Conservation (phyloP, 1,284 basidiomycete species). For the Mycena sp. region DNA sequence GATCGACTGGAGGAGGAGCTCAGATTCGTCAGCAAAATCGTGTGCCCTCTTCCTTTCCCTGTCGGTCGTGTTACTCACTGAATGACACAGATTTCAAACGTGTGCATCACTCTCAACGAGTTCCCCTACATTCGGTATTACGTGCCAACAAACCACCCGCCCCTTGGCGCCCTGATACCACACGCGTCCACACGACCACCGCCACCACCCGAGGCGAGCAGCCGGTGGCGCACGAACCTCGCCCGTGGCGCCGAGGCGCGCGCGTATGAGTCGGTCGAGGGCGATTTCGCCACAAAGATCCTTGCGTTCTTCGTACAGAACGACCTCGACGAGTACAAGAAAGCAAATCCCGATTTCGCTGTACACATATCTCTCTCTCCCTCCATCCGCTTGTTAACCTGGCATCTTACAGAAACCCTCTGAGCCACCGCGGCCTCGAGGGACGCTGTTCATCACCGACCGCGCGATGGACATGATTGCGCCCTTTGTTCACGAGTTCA, state of each 20-base stretch:
- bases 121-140: conserved; percentile 97
- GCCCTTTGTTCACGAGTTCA: conserved; percentile 97
- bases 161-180: conserved; percentile 87
- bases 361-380: conserved; percentile 50
- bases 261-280: conserved; percentile 70
- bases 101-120: conserved; percentile 93
- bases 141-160: conserved; percentile 83
- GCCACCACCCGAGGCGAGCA: conserved; percentile 68
- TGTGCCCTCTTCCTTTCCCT: conserved; percentile 44
- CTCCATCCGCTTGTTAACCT: not conserved
- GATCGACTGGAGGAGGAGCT: conserved; percentile 86
- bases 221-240: conserved; percentile 78
- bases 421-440: conserved; percentile 77
- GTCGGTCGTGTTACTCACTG: conserved; percentile 11
- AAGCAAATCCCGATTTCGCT: conserved; percentile 86
- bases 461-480: conserved; percentile 93
- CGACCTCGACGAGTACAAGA: conserved; percentile 87
- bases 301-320: conserved; percentile 86
- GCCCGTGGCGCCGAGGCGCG: conserved; percentile 73
- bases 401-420: conserved; percentile 64
- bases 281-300: conserved; percentile 79
- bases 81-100: conserved; percentile 80
- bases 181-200: conserved; percentile 67
- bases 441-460: conserved; percentile 92
- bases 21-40: conserved; percentile 75